Percentiles rank a stretch among this genome's conserved stretches.
Evolutionary conservation across 331 rosid genomes (phyloP).

Genomic region (Phaseolus coccineus): DNA sequence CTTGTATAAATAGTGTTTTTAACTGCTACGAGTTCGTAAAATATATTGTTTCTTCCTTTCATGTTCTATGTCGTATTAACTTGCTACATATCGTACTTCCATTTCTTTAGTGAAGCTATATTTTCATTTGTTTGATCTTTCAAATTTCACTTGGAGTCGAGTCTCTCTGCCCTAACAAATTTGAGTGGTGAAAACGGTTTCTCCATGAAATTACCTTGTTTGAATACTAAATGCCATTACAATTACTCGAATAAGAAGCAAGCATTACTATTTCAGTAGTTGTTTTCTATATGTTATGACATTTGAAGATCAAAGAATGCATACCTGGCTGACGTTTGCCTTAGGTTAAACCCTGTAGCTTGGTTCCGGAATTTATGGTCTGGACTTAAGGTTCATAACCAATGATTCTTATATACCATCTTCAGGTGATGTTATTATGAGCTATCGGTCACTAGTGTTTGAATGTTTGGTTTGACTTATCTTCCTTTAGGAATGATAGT

Average conservation of each 20-base stretch:
- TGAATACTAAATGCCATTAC: background rate
- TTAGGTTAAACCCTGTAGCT: background rate
- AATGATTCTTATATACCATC: background rate
- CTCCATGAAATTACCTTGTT: background rate
- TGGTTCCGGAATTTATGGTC: background rate
- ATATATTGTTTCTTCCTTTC: conserved; percentile 20
- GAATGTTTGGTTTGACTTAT: conserved; percentile 52
- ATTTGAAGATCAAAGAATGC: conserved; percentile 15
- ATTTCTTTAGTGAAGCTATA: background rate
- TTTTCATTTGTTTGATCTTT: background rate
- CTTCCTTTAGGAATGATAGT: conserved; percentile 42
- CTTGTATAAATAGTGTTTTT: conserved; percentile 43
- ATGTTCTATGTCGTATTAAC: background rate
- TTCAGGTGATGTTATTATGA: background rate
- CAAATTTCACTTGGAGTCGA: background rate
- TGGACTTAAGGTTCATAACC: background rate
- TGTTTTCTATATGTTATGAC: background rate
- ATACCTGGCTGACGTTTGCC: conserved; percentile 39
- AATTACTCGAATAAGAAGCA: background rate
- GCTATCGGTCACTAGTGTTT: conserved; percentile 1
- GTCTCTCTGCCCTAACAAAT: background rate
- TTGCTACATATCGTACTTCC: background rate
- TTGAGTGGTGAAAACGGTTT: background rate
- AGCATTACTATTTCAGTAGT: background rate
- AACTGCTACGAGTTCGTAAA: conserved; percentile 16